phyloP scores from a whole-genome alignment of 2,329 filamentous ascomycete genomes.

The Trichoderma sp. region DNA sequence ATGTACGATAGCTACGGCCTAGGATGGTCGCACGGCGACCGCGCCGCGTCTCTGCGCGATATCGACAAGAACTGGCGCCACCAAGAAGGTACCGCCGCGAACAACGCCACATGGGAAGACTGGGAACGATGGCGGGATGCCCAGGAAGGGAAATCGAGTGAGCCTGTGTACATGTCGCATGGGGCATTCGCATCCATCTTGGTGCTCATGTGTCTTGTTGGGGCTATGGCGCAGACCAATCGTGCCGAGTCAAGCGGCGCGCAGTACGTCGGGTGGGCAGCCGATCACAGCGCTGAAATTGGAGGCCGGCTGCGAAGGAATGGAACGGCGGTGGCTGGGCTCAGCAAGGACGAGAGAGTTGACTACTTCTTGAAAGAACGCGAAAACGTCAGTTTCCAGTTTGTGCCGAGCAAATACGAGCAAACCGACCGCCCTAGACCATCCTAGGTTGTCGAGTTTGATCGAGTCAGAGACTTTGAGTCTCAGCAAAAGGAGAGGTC shows the following conservation, averaged over 20 bases:
- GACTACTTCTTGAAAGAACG: conserved; percentile 73
- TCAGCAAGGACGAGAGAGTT: conserved; percentile 64
- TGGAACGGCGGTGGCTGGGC: conserved; percentile 49
- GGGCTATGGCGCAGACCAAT: conserved; percentile 68
- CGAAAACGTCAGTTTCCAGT: conserved; percentile 47
- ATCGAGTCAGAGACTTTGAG: not conserved
- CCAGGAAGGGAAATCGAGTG: conserved; percentile 48
- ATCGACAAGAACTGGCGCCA: conserved; percentile 50
- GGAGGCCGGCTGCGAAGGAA: conserved; percentile 56
- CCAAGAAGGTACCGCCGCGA: conserved; percentile 46
- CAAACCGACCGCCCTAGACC: conserved; percentile 17
- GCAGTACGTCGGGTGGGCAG: conserved; percentile 63
- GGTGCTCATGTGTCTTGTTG: conserved; percentile 64
- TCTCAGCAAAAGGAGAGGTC: not conserved
- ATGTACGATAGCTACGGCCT: conserved; percentile 80
- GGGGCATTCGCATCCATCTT: conserved; percentile 71
- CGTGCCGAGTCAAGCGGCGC: conserved; percentile 62
- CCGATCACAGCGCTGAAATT: conserved; percentile 63
- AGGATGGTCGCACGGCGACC: conserved; percentile 67
- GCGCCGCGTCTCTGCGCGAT: conserved; percentile 48
- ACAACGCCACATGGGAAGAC: conserved; percentile 96
- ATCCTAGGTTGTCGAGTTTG: not conserved
- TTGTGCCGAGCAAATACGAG: conserved; percentile 31
- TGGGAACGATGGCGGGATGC: conserved; percentile 79
- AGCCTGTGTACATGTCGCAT: conserved; percentile 70